These are phyloP conservation scores for Saccharomycopsis sp. DNA, from an alignment of 805 yeast genomes.

Conservation along the genomic window DNA sequence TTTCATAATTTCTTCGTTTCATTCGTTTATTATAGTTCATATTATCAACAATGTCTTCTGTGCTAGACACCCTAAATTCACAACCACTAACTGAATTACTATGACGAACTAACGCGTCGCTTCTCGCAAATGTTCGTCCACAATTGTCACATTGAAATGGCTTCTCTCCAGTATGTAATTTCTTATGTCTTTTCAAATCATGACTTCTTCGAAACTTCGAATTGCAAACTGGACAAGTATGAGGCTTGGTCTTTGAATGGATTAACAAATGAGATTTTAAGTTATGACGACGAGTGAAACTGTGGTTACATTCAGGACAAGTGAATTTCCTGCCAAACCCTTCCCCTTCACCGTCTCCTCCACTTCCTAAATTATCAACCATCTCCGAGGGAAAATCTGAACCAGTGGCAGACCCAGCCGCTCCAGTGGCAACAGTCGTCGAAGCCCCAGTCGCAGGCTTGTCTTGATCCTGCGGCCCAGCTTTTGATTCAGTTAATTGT, in stretches of 20 bases:
- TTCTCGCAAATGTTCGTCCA: slow-evolving; percentile 60
- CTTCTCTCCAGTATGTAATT: slow-evolving; percentile 69
- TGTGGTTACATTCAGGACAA: slow-evolving; percentile 55
- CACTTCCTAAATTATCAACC: too few relatives aligned
- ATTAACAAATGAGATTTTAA: slow-evolving; percentile 65
- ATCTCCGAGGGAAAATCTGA: slow-evolving; percentile 1
- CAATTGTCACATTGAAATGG: slow-evolving; percentile 59
- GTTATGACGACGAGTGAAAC: slow-evolving; percentile 67
- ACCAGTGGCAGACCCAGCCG: neutral
- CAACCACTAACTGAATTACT: slow-evolving; percentile 38
- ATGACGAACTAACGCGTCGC: slow-evolving; percentile 71
- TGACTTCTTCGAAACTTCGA: slow-evolving; percentile 63
- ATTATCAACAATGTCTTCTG: neutral
- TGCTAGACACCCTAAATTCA: slow-evolving; percentile 9
- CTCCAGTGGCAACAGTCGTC: slow-evolving; percentile 17
- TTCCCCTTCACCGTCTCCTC: slow-evolving; percentile 25
- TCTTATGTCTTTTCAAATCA: slow-evolving; percentile 70
- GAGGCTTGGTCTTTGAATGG: slow-evolving; percentile 61
- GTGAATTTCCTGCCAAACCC: slow-evolving; percentile 28
- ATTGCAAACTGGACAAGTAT: slow-evolving; percentile 52
- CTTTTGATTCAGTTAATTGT: neutral
- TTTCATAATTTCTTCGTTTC: neutral
- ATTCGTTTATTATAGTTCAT: neutral
- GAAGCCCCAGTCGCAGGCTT: slow-evolving; percentile 21
- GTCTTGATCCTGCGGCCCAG: slow-evolving; percentile 7